Conservation (phyloP, 2,329 filamentous ascomycete genomes). For the Penicillium sp. region DNA sequence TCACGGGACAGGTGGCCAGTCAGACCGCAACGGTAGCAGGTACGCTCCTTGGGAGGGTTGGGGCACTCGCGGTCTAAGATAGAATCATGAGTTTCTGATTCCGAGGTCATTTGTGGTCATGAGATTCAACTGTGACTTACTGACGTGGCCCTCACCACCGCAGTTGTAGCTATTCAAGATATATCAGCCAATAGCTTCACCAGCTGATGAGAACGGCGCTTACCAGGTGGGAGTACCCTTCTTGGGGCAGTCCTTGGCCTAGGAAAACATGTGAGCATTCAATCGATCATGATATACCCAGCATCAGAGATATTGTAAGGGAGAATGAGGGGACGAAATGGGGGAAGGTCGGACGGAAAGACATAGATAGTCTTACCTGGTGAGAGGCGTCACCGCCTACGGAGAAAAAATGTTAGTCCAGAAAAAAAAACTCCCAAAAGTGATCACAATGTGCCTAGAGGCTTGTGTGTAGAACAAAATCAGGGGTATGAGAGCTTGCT, state of each 20-base stretch:
- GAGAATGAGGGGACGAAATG: constrained; percentile 2
- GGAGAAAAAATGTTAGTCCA: constrained; percentile 22
- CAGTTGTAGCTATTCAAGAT: constrained; percentile 65
- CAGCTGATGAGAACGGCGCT: constrained; percentile 30
- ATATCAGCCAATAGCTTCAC: background rate
- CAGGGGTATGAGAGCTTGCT: background rate
- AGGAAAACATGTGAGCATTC: constrained; percentile 21
- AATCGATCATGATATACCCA: background rate
- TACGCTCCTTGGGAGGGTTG: constrained; percentile 78
- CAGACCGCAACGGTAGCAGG: constrained; percentile 63
- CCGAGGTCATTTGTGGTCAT: background rate
- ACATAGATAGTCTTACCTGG: constrained; percentile 55
- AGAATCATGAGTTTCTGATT: background rate
- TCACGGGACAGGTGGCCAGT: constrained; percentile 89
- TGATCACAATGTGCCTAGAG: background rate
- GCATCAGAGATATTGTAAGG: constrained; percentile 8
- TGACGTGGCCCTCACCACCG: constrained; percentile 75
- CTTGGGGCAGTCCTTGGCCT: constrained; percentile 83
- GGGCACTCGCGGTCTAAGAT: constrained; percentile 77
- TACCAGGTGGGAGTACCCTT: constrained; percentile 78
- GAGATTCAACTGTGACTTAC: constrained; percentile 46
- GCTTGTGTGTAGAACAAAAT: background rate
- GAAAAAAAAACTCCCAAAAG: constrained; percentile 1
- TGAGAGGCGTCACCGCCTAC: constrained; percentile 68
- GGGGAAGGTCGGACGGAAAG: background rate